A percentile compares a stretch with the other conserved stretches of the same genome.
Conservation (phyloP, 495 filamentous ascomycete genomes). For the Chaetomidium leptoderma region DNA sequence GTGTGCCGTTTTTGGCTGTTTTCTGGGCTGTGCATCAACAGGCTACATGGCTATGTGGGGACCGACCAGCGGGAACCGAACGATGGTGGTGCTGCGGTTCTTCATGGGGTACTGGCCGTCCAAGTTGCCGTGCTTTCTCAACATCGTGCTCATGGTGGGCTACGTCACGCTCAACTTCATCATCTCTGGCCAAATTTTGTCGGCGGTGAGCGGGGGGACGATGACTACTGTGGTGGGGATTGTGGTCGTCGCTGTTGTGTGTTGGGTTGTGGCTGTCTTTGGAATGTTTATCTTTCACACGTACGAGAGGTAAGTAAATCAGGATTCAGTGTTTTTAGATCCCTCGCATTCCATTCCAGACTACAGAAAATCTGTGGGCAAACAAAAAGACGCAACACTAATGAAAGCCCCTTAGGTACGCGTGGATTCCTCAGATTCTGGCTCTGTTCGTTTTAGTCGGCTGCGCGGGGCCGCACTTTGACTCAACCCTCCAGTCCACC, state of each 20-base stretch:
- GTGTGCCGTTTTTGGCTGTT: conserved; percentile 60
- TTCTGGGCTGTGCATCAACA: conserved; percentile 56
- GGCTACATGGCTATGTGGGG: conserved; percentile 73
- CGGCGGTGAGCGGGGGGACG: conserved; percentile 60
- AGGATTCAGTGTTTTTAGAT: conserved; percentile 12
- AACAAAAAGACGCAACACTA: too few species aligned
- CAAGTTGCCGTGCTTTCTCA: conserved; percentile 67
- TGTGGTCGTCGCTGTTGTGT: conserved; percentile 62
- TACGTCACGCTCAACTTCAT: conserved; percentile 68
- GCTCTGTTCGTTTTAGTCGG: conserved; percentile 65
- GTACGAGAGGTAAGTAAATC: conserved; percentile 56
- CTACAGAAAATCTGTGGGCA: too few species aligned
- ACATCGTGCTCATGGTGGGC: conserved; percentile 66
- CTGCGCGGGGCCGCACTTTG: conserved; percentile 59
- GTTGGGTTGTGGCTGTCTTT: conserved; percentile 65
- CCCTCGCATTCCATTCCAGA: too few species aligned
- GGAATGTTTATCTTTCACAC: conserved; percentile 67
- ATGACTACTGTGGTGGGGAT: conserved; percentile 70
- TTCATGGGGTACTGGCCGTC: conserved; percentile 79
- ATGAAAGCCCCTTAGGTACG: conserved; percentile 43
- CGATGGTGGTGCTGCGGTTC: conserved; percentile 55
- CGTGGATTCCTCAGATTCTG: conserved; percentile 63
- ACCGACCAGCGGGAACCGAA: conserved; percentile 61
- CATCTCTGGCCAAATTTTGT: conserved; percentile 69
- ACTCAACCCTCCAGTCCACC: conserved; percentile 43